Conservation (phyloP, 345 rosid species). For the Eucalyptus lansdowneana region DNA sequence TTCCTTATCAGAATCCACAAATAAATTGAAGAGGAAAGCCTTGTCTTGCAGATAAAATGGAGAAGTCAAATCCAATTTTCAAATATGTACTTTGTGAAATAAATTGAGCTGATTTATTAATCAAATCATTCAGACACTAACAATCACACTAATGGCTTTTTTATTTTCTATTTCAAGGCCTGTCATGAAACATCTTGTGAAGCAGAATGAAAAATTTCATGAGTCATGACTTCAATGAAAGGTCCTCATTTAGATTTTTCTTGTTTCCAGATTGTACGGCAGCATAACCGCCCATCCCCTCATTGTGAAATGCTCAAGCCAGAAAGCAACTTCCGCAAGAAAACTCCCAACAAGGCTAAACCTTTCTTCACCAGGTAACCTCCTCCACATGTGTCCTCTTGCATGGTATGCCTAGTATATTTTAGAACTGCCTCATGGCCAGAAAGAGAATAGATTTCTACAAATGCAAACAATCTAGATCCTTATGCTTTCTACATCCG, state of each 20-base stretch:
- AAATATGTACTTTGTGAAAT: not conserved
- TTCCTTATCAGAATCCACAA: not conserved
- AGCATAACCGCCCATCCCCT: not conserved
- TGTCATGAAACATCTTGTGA: not conserved
- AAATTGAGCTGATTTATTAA: not conserved
- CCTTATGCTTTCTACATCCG: not conserved
- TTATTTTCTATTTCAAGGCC: not conserved
- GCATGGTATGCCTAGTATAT: not conserved
- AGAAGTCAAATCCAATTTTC: not conserved
- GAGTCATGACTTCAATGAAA: not conserved
- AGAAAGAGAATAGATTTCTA: not conserved
- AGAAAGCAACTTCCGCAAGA: not conserved
- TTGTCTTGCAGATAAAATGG: not conserved
- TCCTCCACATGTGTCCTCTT: not conserved
- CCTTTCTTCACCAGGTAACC: not conserved
- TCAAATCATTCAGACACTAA: not conserved
- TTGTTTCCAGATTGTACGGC: not conserved
- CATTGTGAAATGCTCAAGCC: not conserved
- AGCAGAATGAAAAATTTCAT: not conserved
- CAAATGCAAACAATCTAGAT: not conserved
- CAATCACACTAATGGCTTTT: not conserved
- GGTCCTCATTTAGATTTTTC: not conserved
- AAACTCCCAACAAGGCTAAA: not conserved
- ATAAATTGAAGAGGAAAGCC: not conserved
- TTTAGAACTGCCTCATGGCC: not conserved